Evolutionary conservation across 768 basidiomycete genomes (phyloP).

Genomic region (Lactarius hatsudake): DNA sequence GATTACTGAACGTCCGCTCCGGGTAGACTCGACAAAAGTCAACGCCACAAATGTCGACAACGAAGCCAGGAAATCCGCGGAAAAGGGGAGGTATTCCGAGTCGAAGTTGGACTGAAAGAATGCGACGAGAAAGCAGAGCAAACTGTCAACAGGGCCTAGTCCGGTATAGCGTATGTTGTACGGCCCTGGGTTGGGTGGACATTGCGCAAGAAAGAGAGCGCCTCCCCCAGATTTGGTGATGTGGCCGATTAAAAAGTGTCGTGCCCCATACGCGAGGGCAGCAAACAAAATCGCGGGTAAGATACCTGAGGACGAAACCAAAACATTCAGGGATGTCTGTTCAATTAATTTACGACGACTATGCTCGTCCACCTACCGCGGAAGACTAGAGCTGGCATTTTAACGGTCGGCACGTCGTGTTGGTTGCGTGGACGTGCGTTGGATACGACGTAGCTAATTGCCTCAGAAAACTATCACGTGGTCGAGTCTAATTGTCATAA

Average conservation of each 20-base stretch:
- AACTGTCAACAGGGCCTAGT: background rate
- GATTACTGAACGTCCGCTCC: constrained; percentile 10
- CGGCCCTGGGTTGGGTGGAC: constrained; percentile 21
- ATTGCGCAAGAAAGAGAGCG: constrained; percentile 1
- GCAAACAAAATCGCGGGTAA: constrained; percentile 22
- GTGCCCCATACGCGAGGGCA: constrained; percentile 12
- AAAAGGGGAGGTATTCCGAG: constrained; percentile 10
- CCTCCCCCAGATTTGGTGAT: constrained; percentile 20
- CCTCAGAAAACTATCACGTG: too few relatives aligned
- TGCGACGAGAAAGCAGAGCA: constrained; percentile 23
- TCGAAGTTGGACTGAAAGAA: constrained; percentile 22
- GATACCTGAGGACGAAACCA: background rate
- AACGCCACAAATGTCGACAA: constrained; percentile 14
- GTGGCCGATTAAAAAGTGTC: constrained; percentile 20
- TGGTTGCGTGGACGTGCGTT: background rate
- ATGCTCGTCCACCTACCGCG: constrained; percentile 8
- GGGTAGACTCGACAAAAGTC: constrained; percentile 25
- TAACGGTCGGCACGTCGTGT: background rate
- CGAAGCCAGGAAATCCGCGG: constrained; percentile 16
- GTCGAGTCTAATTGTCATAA: too few relatives aligned
- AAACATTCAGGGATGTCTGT: background rate
- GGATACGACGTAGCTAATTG: background rate
- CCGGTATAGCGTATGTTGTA: constrained; percentile 23
- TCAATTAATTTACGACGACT: background rate
- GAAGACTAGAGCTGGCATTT: constrained; percentile 5